phyloP scores from a whole-genome alignment of 1,284 basidiomycete species.

The Rhodotorula sp. region DNA sequence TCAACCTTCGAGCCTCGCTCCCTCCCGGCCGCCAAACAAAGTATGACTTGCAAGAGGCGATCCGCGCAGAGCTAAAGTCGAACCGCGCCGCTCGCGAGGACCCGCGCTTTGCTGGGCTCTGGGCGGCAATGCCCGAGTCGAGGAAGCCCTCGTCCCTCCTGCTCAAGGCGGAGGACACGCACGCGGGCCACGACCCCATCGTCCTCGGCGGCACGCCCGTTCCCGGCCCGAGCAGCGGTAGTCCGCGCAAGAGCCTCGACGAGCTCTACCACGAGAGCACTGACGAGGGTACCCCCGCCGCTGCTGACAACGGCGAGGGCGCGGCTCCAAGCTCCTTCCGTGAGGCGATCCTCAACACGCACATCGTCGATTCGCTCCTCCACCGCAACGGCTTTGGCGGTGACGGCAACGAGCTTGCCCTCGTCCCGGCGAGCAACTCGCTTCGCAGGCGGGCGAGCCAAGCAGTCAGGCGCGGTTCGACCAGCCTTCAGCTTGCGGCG shows the following conservation, averaged over 20 bases:
- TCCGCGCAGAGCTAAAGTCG: constrained; percentile 15
- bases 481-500: constrained; percentile 17
- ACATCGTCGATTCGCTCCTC: constrained; percentile 29
- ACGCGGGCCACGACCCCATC: constrained; percentile 1
- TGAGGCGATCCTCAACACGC: constrained; percentile 20
- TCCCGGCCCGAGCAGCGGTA: neutral
- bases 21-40: constrained; percentile 8
- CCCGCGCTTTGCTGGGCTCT: constrained; percentile 20
- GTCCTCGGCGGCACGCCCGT: no score
- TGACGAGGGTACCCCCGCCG: neutral
- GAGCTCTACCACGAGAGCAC: constrained; percentile 5
- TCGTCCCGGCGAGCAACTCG: constrained; percentile 11
- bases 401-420: constrained; percentile 5
- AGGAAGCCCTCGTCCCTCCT: constrained; percentile 2
- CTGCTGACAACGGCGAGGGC: neutral
- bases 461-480: constrained; percentile 5
- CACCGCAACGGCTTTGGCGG: constrained; percentile 1
- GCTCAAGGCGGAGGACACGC: neutral
- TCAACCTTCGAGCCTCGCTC: neutral
- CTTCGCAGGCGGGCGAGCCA: constrained; percentile 3
- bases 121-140: constrained; percentile 27
- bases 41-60: constrained; percentile 15
- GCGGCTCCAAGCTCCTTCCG: constrained; percentile 2
- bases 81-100: constrained; percentile 6
- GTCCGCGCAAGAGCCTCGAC: constrained; percentile 14